Percentiles rank a stretch among this genome's conserved stretches.
These are phyloP conservation scores for Phallus indusiatus DNA, from an alignment of 768 basidiomycete species.

Conservation along the genomic window DNA sequence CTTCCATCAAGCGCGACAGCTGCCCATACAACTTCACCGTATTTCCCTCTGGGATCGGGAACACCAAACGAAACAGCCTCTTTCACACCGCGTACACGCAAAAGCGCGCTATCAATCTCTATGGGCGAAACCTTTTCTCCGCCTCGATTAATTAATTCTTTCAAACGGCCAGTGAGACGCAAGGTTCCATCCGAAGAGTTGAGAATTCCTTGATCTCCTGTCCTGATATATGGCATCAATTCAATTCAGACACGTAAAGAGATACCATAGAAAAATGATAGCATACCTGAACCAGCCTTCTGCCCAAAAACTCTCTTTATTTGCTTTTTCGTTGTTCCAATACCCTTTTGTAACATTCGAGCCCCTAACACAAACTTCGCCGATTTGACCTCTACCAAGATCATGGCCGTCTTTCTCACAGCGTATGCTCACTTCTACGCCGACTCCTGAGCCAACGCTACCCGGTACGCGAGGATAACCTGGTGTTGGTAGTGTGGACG, in stretches of 20 bases:
- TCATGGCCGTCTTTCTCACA: conserved; percentile 19
- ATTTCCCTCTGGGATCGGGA: conserved; percentile 13
- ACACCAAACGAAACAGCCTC: conserved; percentile 17
- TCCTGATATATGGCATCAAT: conserved; percentile 9
- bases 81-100: conserved; percentile 6
- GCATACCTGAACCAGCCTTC: conserved; percentile 52
- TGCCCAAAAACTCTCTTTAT: conserved; percentile 48
- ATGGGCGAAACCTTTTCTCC: conserved; percentile 55
- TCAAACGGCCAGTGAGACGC: conserved; percentile 46
- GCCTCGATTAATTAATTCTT: conserved; percentile 52
- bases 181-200: conserved; percentile 31
- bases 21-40: conserved; percentile 20
- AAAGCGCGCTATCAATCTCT: conserved; percentile 49
- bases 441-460: conserved; percentile 23
- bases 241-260: too few relatives aligned
- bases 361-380: conserved; percentile 47
- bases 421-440: conserved; percentile 24
- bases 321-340: conserved; percentile 61
- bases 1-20: conserved; percentile 15
- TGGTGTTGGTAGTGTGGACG: conserved; percentile 14
- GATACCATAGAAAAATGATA: background rate
- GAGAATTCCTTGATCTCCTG: conserved; percentile 20
- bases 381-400: conserved; percentile 31
- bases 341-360: conserved; percentile 56
- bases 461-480: conserved; percentile 18